phyloP scores from a whole-genome alignment of 495 filamentous ascomycete species.

The Xylaria palmicola region DNA sequence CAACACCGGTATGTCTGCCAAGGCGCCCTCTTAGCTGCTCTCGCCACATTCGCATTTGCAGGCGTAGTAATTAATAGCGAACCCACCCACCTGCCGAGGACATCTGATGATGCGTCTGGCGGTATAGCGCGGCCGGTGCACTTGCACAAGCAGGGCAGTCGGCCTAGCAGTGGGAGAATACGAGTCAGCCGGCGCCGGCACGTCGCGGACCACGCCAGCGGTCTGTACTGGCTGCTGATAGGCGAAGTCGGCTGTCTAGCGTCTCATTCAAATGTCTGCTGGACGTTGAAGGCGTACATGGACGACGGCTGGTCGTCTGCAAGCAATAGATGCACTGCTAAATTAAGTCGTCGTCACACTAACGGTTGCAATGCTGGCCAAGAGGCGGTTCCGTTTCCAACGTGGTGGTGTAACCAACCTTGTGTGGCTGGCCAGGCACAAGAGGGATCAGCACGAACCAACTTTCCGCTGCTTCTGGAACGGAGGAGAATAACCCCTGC shows the following conservation, averaged over 20 bases:
- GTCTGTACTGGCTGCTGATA: too few relatives aligned
- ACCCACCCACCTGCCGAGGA: background rate
- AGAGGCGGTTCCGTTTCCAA: slow-evolving; percentile 10
- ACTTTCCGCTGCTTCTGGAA: slow-evolving; percentile 9
- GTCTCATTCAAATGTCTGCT: background rate
- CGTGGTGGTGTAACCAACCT: slow-evolving; percentile 10
- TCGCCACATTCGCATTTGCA: too few relatives aligned
- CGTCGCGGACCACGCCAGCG: too few relatives aligned
- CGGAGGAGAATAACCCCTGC: slow-evolving; percentile 2
- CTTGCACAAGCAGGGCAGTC: too few relatives aligned
- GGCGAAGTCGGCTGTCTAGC: too few relatives aligned
- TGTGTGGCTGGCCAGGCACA: slow-evolving; percentile 8
- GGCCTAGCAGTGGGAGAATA: background rate
- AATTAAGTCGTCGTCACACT: background rate
- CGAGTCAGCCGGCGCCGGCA: background rate
- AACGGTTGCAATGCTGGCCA: background rate
- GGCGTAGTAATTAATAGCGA: too few relatives aligned
- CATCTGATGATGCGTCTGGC: background rate
- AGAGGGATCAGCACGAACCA: slow-evolving; percentile 6
- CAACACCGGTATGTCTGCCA: background rate
- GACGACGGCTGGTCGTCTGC: too few relatives aligned
- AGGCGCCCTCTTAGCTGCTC: background rate
- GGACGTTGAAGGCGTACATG: too few relatives aligned
- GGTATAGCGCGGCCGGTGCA: background rate
- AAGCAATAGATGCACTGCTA: background rate